Evolutionary conservation across 345 rosid genomes (phyloP).

Genomic region (Corchorus capsularis): DNA sequence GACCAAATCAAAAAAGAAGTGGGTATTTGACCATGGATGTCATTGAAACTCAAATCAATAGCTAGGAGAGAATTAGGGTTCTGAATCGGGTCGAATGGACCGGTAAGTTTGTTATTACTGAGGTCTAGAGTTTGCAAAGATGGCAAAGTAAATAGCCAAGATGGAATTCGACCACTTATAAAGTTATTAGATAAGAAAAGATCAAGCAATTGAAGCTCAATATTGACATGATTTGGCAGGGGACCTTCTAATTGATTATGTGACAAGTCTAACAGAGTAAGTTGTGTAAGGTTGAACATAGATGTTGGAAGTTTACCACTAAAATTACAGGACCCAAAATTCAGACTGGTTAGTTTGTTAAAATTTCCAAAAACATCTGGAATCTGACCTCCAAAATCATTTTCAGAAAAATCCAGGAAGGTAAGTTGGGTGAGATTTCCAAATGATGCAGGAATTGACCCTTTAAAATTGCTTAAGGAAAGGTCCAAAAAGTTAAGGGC

Average conservation of each 20-base stretch:
- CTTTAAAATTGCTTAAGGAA: background rate
- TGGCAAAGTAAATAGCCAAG: slow-evolving; percentile 22
- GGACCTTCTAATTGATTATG: background rate
- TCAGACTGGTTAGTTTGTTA: background rate
- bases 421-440: background rate
- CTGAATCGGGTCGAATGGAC: background rate
- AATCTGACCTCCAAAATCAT: background rate
- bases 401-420: background rate
- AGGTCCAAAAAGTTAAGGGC: slow-evolving; percentile 3
- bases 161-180: slow-evolving; percentile 29
- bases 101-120: background rate
- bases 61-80: background rate
- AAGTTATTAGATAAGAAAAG: background rate
- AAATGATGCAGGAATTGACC: background rate
- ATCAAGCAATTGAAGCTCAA: background rate
- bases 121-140: background rate
- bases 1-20: background rate
- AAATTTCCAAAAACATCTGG: background rate
- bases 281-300: slow-evolving; percentile 8
- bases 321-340: slow-evolving; percentile 5
- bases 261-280: background rate
- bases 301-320: slow-evolving; percentile 27
- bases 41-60: background rate
- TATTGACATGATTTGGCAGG: background rate
- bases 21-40: slow-evolving; percentile 4